These are phyloP conservation scores for Zasmidium angulare DNA, from an alignment of 2,329 filamentous ascomycete species.

Conservation along the genomic window DNA sequence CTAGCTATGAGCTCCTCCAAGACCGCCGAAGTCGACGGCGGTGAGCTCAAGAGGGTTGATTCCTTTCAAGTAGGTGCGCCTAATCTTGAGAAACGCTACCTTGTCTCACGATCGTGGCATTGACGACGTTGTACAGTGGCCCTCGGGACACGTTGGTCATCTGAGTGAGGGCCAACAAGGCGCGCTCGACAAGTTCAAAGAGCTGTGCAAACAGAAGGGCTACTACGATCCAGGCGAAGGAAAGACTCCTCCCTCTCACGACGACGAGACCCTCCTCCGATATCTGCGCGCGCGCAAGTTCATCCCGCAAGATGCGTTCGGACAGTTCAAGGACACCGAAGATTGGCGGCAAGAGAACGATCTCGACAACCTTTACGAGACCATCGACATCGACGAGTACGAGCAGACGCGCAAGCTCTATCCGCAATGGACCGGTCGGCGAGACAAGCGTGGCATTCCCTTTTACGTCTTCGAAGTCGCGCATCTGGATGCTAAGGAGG, in stretches of 20 bases:
- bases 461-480: constrained; percentile 88
- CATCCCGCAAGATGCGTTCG: constrained; percentile 71
- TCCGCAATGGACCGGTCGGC: constrained; percentile 90
- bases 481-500: constrained; percentile 77
- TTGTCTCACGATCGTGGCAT: background rate
- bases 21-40: constrained; percentile 15
- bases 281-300: constrained; percentile 85
- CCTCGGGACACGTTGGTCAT: constrained; percentile 77
- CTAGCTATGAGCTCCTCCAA: background rate
- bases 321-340: constrained; percentile 85
- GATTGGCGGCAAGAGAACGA: constrained; percentile 80
- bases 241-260: constrained; percentile 57
- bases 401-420: constrained; percentile 79
- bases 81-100: background rate
- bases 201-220: constrained; percentile 62
- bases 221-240: constrained; percentile 54
- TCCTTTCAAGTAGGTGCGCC: constrained; percentile 30
- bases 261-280: constrained; percentile 74
- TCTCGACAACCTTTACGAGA: constrained; percentile 76
- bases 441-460: constrained; percentile 87
- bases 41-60: constrained; percentile 29
- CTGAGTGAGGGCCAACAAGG: constrained; percentile 67
- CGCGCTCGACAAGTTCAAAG: constrained; percentile 71
- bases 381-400: constrained; percentile 81
- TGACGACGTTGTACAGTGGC: constrained; percentile 51